These are phyloP conservation scores for Scleromitrula shiraiana DNA, from an alignment of 2,329 filamentous ascomycete species.

Conservation along the genomic window DNA sequence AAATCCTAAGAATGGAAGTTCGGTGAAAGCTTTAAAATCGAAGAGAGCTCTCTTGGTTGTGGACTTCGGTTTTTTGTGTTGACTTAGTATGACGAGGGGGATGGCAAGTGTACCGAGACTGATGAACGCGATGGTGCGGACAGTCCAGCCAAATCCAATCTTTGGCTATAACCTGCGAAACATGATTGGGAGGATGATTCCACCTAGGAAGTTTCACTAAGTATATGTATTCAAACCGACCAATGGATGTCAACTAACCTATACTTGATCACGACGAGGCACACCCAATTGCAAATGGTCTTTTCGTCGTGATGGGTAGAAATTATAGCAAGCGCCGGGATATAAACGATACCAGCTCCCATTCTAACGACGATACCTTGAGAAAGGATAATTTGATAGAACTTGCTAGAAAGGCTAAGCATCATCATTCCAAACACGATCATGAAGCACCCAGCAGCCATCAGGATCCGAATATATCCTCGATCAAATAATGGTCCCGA, in stretches of 20 bases:
- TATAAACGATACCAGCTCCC: background rate
- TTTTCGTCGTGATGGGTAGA: slow-evolving; percentile 38
- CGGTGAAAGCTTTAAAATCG: slow-evolving; percentile 26
- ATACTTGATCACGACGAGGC: slow-evolving; percentile 34
- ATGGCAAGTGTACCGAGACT: slow-evolving; percentile 30
- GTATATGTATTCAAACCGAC: background rate
- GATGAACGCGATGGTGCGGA: slow-evolving; percentile 45
- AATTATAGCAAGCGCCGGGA: slow-evolving; percentile 26
- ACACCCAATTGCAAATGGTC: slow-evolving; percentile 38
- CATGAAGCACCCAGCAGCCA: slow-evolving; percentile 29
- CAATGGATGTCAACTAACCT: slow-evolving; percentile 21
- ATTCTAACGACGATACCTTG: slow-evolving; percentile 42
- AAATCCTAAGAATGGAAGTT: slow-evolving; percentile 29
- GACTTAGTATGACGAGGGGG: background rate
- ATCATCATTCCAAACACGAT: slow-evolving; percentile 39
- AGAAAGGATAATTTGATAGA: slow-evolving; percentile 46
- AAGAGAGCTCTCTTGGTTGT: background rate
- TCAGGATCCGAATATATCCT: slow-evolving; percentile 27
- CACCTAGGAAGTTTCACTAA: slow-evolving; percentile 15
- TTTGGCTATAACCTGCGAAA: slow-evolving; percentile 1
- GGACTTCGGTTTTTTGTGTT: background rate
- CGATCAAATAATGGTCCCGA: slow-evolving; percentile 54
- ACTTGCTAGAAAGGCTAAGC: slow-evolving; percentile 32
- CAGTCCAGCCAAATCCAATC: slow-evolving; percentile 45
- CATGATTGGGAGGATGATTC: slow-evolving; percentile 49